Percentiles rank a stretch among this genome's conserved stretches.
Conservation (phyloP, 108 stramenopile species). For the Stephanodiscus minutulus region DNA sequence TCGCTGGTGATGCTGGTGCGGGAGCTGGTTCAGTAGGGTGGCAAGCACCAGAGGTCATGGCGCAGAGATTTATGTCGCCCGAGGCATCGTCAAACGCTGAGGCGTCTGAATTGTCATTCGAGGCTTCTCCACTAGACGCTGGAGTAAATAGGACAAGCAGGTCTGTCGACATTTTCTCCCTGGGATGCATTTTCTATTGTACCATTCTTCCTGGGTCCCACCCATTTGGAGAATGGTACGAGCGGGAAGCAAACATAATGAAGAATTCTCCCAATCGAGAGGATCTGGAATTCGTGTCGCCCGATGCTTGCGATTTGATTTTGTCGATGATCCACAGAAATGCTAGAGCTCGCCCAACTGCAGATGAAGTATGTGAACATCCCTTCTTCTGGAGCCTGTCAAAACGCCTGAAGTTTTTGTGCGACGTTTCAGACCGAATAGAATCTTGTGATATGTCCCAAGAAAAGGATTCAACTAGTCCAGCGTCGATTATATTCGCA, state of each 20-base stretch:
- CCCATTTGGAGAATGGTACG: conserved; percentile 96
- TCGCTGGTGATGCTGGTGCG: conserved; percentile 60
- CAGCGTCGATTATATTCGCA: conserved; percentile 50
- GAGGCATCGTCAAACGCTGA: conserved; percentile 53
- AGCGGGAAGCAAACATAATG: conserved; percentile 96
- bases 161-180: conserved; percentile 93
- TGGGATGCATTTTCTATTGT: conserved; percentile 96
- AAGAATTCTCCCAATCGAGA: conserved; percentile 70
- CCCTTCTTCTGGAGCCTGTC: conserved; percentile 91
- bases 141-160: conserved; percentile 68
- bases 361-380: conserved; percentile 87
- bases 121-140: conserved; percentile 54
- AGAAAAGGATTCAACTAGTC: conserved; percentile 13
- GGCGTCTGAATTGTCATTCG: conserved; percentile 41
- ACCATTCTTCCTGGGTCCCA: conserved; percentile 87
- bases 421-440: conserved; percentile 90
- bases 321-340: conserved; percentile 78
- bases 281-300: conserved; percentile 63
- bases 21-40: conserved; percentile 93
- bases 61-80: conserved; percentile 63
- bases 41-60: conserved; percentile 97
- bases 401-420: conserved; percentile 83
- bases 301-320: conserved; percentile 87
- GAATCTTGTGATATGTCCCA: conserved; percentile 58
- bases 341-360: conserved; percentile 83